Evolutionary conservation across 129 eudicot species (phyloP), one percentile per base, ranked within the genome.

Genomic region (Escallonia rubra): DNA sequence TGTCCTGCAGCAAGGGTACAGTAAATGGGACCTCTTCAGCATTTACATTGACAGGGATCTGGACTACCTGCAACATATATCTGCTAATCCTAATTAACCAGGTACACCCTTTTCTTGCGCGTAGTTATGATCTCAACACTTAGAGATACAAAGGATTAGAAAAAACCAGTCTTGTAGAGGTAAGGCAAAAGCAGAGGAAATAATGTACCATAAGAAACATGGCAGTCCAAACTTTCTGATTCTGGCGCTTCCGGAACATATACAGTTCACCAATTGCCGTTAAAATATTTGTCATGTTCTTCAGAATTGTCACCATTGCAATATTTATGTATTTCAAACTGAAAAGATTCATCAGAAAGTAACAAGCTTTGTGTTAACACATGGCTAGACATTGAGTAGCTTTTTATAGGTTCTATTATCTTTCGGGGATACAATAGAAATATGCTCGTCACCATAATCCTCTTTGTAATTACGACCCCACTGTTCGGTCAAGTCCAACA

Each of bases 241-340:
- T 86, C 76, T 89, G 96, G 46, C 70, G 80, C 76, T 86, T 89
- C 51, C 77, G 87, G 71, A 89, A 89, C n/a, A 89, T 65, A 72
- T 85, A 89, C 46, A 75, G 50, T 78, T 89, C 96, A 53, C 96
- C 96, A 76, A 86, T 63, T 64, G 96, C 96, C 66, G 96, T 89
- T 62, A 89, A 45, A 64, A 89, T 86, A 78, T 89, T 89, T 74
- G 96, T 89, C 85, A 85, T 57, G 16, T 89, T 89, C 87, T 89
- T 89, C 86, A 89, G 73, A 77, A 89, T 86, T 34, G 96, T 89
- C 72, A 85, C 96, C 96, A 86, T 85, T 52, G 93, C 96, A 81
- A 89, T 79, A 72, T 89, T 89, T 76, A 85, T 89, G 83, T 80
- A 67, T 79, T 85, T 89, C 80, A 89, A 81, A 73, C 96, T 89